These are phyloP conservation scores for Amanita polypyramis DNA, from an alignment of 768 basidiomycete species.

Conservation along the genomic window DNA sequence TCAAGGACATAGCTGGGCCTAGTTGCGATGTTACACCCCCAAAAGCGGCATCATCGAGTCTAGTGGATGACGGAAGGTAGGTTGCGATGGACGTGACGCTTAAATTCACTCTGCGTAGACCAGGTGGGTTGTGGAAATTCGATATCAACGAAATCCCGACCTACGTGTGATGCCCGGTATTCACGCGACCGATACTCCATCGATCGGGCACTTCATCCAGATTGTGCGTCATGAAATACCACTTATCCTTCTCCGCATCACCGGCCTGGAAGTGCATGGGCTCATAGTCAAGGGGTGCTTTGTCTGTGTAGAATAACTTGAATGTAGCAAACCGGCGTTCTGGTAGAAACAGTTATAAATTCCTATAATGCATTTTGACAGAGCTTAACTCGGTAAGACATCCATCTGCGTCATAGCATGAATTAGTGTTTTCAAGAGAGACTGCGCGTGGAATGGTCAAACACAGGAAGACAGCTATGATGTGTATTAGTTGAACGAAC, in stretches of 20 bases:
- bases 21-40: slow-evolving; percentile 32
- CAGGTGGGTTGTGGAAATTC: not conserved
- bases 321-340: slow-evolving; percentile 82
- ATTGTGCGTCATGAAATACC: slow-evolving; percentile 75
- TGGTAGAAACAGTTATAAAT: slow-evolving; percentile 16
- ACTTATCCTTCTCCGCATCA: slow-evolving; percentile 61
- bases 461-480: not conserved
- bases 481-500: slow-evolving; percentile 23
- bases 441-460: slow-evolving; percentile 25
- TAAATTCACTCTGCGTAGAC: slow-evolving; percentile 46
- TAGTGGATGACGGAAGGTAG: slow-evolving; percentile 54
- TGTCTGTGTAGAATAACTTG: slow-evolving; percentile 77
- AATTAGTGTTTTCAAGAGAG: slow-evolving; percentile 67
- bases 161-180: slow-evolving; percentile 69
- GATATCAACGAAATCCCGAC: not conserved
- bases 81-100: slow-evolving; percentile 65
- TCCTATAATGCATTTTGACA: not conserved
- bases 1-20: slow-evolving; percentile 26
- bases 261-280: slow-evolving; percentile 71
- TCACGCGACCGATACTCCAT: slow-evolving; percentile 53
- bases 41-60: slow-evolving; percentile 48
- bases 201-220: slow-evolving; percentile 65
- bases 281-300: slow-evolving; percentile 75
- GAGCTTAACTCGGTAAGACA: slow-evolving; percentile 53
- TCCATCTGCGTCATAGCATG: slow-evolving; percentile 78